Evolutionary conservation across 139 green algal species (phyloP).

Genomic region (Ettlia oleoabundans): DNA sequence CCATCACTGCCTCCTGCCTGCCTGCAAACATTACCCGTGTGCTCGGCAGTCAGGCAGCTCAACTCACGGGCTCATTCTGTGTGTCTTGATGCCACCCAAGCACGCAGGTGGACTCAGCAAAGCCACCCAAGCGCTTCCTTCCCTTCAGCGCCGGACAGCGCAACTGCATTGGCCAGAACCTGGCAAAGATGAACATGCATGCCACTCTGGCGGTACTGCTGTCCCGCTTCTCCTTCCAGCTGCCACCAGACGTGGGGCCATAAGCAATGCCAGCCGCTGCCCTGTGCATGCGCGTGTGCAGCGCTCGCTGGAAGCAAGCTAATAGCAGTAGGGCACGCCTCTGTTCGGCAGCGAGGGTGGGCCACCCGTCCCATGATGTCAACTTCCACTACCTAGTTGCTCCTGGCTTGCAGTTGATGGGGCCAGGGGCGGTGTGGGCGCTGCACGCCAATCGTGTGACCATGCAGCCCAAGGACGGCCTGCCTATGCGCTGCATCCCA

Average conservation of each 20-base stretch:
- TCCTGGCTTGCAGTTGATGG: background rate
- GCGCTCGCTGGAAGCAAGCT: background rate
- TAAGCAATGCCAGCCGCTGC: background rate
- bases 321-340: too few relatives aligned
- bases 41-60: too few relatives aligned
- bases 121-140: conserved; percentile 50
- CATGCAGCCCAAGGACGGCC: background rate
- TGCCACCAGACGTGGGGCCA: conserved; percentile 37
- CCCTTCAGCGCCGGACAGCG: conserved; percentile 62
- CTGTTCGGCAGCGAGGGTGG: too few relatives aligned
- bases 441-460: background rate
- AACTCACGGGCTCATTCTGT: too few relatives aligned
- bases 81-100: too few relatives aligned
- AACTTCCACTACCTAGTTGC: too few relatives aligned
- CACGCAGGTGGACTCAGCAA: background rate
- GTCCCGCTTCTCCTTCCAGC: conserved; percentile 42
- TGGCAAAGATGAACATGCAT: conserved; percentile 67
- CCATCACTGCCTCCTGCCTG: too few relatives aligned
- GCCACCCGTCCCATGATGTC: too few relatives aligned
- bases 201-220: conserved; percentile 43
- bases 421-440: background rate
- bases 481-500: background rate
- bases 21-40: too few relatives aligned
- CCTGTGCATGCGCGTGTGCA: background rate
- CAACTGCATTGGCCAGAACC: conserved; percentile 73